Evolutionary conservation across 805 yeast species (phyloP), one percentile per base, ranked within the genome.

Genomic region (Debaryomyces maramus): DNA sequence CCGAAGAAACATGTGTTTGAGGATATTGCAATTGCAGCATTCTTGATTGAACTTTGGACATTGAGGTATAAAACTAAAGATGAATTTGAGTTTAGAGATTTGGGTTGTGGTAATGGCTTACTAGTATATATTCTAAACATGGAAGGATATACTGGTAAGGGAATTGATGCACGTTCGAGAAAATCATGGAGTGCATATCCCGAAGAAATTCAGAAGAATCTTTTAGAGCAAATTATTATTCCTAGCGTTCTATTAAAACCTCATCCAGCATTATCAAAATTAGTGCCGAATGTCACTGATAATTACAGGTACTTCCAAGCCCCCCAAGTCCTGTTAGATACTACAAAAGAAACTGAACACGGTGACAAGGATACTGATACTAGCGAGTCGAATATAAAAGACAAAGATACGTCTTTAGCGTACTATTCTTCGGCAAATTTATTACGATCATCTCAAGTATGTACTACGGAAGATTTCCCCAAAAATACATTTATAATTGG

Each of bases 1-100:
- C 97, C 97, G 3, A 78, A 83, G 51, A 91, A 91, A 59, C 98
- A 91, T 64, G 97, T 91, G 0, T 91, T 90, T 65, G 98, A 91
- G 67, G 98, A 91, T 59, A 77, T 91, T 38, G 95, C 96, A 3
- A 90, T 91, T 50, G 97, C 97, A 1, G 96, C 97, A 0, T 91
- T 91, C 51, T 69, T 91, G 45, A 86, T 91, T 19, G 96, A 88
- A 63, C 72, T 87, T 24, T 91, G 98, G 98, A 62, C 62, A 6
- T 67, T 73, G 33, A 56, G 55, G 22, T 52, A 50, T 21, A 72
- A 76, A 32, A 76, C 75, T 47, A 62, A 63, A 16, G 51, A 56
- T 4, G 65, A 64, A 3, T 80, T 85, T 51, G 83, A 82, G 51
- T 91, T 90, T 57, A 74, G 91, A 48, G 98, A 91, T 64, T 60